A percentile compares a stretch with the other conserved stretches of the same genome.
Conservation (phyloP, 2,329 filamentous ascomycete species). For the Sclerotinia spermophila region DNA sequence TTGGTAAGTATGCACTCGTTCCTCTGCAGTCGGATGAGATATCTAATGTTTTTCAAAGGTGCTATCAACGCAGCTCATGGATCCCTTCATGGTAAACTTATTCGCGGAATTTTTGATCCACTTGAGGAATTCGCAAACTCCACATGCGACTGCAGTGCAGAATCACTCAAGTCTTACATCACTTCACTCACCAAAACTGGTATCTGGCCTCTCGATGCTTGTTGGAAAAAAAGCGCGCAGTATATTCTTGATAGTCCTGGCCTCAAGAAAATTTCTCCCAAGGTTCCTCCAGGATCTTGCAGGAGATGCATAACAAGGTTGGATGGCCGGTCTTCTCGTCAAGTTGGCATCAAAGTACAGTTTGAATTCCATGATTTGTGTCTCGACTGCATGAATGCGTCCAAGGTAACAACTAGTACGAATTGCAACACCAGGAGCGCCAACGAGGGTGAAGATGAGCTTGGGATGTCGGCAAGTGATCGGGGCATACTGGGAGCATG, state of each 20-base stretch:
- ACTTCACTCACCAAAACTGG: constrained; percentile 16
- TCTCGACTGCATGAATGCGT: constrained; percentile 22
- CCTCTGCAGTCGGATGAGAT: background rate
- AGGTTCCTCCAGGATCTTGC: no score
- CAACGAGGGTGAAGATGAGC: no score
- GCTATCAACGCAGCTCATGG: constrained; percentile 21
- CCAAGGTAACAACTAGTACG: background rate
- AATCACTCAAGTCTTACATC: constrained; percentile 16
- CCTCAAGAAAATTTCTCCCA: constrained; percentile 10
- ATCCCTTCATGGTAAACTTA: constrained; percentile 19
- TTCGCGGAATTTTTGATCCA: constrained; percentile 10
- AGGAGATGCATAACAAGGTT: background rate
- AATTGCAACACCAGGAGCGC: background rate
- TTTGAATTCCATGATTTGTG: constrained; percentile 23
- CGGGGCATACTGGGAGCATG: no score
- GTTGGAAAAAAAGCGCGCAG: background rate
- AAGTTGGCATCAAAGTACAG: background rate
- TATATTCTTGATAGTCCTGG: constrained; percentile 1
- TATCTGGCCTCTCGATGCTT: constrained; percentile 20
- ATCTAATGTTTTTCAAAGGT: background rate
- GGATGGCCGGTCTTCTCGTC: no score
- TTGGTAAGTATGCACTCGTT: constrained; percentile 8
- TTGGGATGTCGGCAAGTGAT: no score
- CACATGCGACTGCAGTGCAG: constrained; percentile 12
- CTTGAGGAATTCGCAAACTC: background rate